These are phyloP conservation scores for Pichia cabralensis DNA, from an alignment of 805 yeast species.

Conservation along the genomic window DNA sequence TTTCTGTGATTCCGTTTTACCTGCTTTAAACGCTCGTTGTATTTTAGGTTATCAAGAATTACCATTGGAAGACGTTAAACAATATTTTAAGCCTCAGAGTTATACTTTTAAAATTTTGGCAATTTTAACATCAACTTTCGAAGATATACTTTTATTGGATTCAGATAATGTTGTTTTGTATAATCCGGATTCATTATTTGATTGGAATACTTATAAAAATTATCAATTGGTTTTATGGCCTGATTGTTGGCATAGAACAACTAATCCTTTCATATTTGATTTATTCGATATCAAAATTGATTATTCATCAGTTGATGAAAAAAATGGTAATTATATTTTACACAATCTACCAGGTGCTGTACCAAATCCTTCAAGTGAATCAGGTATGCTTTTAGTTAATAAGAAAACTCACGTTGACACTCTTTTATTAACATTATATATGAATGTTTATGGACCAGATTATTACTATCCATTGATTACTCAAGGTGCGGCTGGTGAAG, in stretches of 20 bases:
- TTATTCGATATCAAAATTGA: constrained; percentile 9
- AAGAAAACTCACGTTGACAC: constrained; percentile 47
- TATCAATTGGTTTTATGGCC: constrained; percentile 53
- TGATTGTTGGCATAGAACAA: constrained; percentile 61
- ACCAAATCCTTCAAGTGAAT: constrained; percentile 60
- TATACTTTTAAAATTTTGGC: constrained; percentile 45
- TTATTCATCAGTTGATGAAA: not conserved
- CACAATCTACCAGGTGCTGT: constrained; percentile 57
- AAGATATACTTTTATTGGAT: constrained; percentile 38
- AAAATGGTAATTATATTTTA: constrained; percentile 30
- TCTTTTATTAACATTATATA: constrained; percentile 47
- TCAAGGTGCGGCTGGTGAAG: constrained; percentile 70
- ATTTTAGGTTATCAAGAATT: constrained; percentile 27
- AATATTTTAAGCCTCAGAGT: constrained; percentile 29
- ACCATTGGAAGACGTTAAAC: constrained; percentile 20
- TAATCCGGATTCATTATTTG: constrained; percentile 37
- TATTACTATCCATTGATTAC: constrained; percentile 58
- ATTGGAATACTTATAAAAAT: constrained; percentile 31
- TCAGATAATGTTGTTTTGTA: constrained; percentile 39
- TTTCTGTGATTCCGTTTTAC: constrained; percentile 34
- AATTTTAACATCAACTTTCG: constrained; percentile 35
- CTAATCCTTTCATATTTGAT: constrained; percentile 48
- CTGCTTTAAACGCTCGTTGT: constrained; percentile 37
- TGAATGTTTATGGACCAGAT: constrained; percentile 54
- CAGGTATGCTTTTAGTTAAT: constrained; percentile 58